These are phyloP conservation scores for Rhizopus sp. DNA, from an alignment of 371 early-diverging fungal species.

Conservation along the genomic window DNA sequence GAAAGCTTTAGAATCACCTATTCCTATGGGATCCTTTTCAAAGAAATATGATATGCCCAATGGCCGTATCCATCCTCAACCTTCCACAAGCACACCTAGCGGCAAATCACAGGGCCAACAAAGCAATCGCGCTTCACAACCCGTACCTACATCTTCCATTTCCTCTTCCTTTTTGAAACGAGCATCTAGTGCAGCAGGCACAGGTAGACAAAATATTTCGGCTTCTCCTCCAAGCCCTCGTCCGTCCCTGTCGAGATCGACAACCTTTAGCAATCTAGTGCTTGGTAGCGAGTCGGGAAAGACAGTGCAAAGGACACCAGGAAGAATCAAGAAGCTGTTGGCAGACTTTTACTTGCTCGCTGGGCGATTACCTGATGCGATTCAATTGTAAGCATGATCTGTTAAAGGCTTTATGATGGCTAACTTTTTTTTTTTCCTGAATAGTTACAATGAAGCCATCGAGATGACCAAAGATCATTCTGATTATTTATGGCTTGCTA, in stretches of 20 bases:
- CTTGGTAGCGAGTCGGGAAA: conserved; percentile 22
- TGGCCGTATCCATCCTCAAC: conserved; percentile 21
- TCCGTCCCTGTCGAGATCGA: conserved; percentile 24
- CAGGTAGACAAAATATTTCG: background rate
- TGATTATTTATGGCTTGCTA: conserved; percentile 81
- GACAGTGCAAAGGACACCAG: conserved; percentile 63
- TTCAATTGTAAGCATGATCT: conserved; percentile 51
- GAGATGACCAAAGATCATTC: conserved; percentile 66
- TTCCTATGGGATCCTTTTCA: conserved; percentile 19
- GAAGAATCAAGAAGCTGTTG: conserved; percentile 74
- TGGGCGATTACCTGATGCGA: conserved; percentile 74
- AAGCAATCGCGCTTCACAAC: conserved; percentile 1
- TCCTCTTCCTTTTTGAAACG: conserved; percentile 26
- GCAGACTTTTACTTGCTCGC: conserved; percentile 77
- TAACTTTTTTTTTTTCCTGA: background rate
- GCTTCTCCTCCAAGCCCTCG: conserved; percentile 24
- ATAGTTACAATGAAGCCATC: conserved; percentile 69
- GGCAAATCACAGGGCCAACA: conserved; percentile 1
- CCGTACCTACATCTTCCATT: conserved; percentile 13
- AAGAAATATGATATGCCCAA: conserved; percentile 4
- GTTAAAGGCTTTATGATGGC: no score
- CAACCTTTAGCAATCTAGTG: conserved; percentile 11
- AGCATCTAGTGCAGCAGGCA: conserved; percentile 20
- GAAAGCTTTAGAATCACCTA: conserved; percentile 40
- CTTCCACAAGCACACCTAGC: conserved; percentile 15